Conservation (phyloP, 495 filamentous ascomycete genomes). For the Symbiotaphrina buchneri region DNA sequence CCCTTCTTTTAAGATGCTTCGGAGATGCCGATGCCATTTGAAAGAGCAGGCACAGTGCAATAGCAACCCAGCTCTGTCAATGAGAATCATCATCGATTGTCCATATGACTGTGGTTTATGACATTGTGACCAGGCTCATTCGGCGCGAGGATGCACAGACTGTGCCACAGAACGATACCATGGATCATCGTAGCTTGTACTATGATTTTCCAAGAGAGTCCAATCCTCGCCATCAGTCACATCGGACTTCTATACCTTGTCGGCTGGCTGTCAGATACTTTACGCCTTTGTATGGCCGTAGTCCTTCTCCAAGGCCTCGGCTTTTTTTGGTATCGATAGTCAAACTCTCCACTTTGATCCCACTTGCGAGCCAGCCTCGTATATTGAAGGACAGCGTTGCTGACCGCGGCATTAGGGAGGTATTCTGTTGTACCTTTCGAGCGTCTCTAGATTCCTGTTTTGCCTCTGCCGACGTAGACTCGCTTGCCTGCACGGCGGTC, state of each 20-base stretch:
- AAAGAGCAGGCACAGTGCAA: too few relatives aligned
- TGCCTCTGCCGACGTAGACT: too few relatives aligned
- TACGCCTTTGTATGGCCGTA: slow-evolving; percentile 94
- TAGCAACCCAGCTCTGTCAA: too few relatives aligned
- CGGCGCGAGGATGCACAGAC: too few relatives aligned
- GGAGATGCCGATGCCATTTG: too few relatives aligned
- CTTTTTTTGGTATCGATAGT: slow-evolving; percentile 68
- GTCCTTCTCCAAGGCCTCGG: slow-evolving; percentile 61
- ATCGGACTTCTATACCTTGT: slow-evolving; percentile 62
- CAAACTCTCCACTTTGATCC: slow-evolving; percentile 80
- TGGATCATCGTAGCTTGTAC: too few relatives aligned
- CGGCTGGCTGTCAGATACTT: slow-evolving; percentile 88
- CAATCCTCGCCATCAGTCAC: slow-evolving; percentile 20
- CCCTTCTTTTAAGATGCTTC: too few relatives aligned
- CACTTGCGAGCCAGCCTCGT: slow-evolving; percentile 87
- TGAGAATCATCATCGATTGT: too few relatives aligned
- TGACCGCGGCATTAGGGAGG: slow-evolving; percentile 74
- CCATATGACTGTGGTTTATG: too few relatives aligned
- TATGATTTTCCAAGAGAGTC: too few relatives aligned
- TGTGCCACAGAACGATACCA: too few relatives aligned
- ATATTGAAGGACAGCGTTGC: slow-evolving; percentile 76
- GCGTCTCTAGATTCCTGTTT: slow-evolving; percentile 19
- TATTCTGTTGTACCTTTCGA: slow-evolving; percentile 40
- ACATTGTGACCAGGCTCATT: too few relatives aligned
- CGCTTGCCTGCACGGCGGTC: slow-evolving; percentile 9